Evolutionary conservation across 352 stramenopile species (phyloP).

Genomic region (Pythium periplocum): DNA sequence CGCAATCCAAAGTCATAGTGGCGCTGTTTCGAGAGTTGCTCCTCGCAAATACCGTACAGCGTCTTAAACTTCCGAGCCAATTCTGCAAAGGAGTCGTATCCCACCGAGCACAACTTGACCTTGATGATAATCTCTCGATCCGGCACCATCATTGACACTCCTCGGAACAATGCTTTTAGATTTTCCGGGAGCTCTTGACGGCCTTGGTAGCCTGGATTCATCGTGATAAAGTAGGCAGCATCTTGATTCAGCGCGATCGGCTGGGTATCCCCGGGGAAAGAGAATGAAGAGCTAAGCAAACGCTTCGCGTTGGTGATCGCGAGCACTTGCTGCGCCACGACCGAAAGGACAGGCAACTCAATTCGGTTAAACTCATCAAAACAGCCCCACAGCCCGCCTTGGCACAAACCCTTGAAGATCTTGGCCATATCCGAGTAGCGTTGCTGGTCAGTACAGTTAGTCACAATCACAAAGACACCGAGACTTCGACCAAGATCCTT

Average conservation of each 20-base stretch:
- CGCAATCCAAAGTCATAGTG: constrained; percentile 94
- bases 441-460: constrained; percentile 92
- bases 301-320: constrained; percentile 77
- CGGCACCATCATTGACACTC: constrained; percentile 96
- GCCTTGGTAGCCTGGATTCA: constrained; percentile 93
- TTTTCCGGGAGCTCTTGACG: constrained; percentile 91
- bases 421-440: constrained; percentile 91
- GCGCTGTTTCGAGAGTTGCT: constrained; percentile 90
- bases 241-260: constrained; percentile 54
- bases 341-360: constrained; percentile 89
- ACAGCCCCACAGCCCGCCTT: constrained; percentile 88
- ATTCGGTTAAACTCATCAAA: constrained; percentile 94
- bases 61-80: constrained; percentile 95
- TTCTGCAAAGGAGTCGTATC: constrained; percentile 88
- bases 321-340: constrained; percentile 91
- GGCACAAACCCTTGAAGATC: constrained; percentile 90
- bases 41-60: constrained; percentile 93
- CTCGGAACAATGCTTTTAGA: constrained; percentile 90
- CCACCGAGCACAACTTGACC: constrained; percentile 92
- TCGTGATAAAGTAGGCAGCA: constrained; percentile 89
- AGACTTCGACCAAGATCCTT: constrained; percentile 91
- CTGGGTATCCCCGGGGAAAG: constrained; percentile 60
- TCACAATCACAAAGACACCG: constrained; percentile 89
- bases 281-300: constrained; percentile 39
- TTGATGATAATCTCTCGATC: constrained; percentile 96